These are phyloP conservation scores for Phaeomoniella chlamydospora DNA, from an alignment of 2,329 filamentous ascomycete species.

Conservation along the genomic window DNA sequence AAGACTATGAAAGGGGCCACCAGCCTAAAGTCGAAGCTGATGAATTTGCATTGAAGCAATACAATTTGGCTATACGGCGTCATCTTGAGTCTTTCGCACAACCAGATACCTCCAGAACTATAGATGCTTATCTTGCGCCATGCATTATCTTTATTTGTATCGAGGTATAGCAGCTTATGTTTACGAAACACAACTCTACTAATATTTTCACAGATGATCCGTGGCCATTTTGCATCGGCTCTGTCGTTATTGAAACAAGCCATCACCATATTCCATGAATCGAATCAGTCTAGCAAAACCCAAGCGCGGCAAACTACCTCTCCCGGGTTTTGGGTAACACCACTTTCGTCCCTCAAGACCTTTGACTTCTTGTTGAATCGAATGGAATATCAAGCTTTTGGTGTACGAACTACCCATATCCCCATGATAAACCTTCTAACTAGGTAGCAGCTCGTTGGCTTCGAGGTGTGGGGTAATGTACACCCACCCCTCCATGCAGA, in stretches of 20 bases:
- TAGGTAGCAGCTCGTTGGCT: too few relatives aligned
- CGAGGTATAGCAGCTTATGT: conserved; percentile 6
- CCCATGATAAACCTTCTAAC: too few relatives aligned
- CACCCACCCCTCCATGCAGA: too few relatives aligned
- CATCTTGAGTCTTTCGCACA: conserved; percentile 1
- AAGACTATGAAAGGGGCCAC: conserved; percentile 6
- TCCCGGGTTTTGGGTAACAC: too few relatives aligned
- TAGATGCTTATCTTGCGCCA: background rate
- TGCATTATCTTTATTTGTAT: conserved; percentile 11
- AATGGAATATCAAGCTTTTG: too few relatives aligned
- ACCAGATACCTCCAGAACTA: background rate
- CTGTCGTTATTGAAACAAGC: conserved; percentile 10
- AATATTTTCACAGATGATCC: conserved; percentile 9
- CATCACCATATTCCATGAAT: conserved; percentile 10
- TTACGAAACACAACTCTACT: background rate
- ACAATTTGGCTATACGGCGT: conserved; percentile 3
- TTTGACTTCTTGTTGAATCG: too few relatives aligned
- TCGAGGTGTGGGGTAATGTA: too few relatives aligned
- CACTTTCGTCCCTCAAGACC: too few relatives aligned
- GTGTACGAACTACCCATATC: too few relatives aligned
- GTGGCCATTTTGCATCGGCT: conserved; percentile 11
- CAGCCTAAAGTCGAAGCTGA: background rate
- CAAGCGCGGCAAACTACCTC: too few relatives aligned
- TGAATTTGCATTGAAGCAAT: conserved; percentile 3
- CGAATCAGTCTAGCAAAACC: too few relatives aligned